Percentiles rank a stretch among this genome's conserved stretches.
Conservation (phyloP, 495 filamentous ascomycete genomes). For the Aspergillus asperescens region DNA sequence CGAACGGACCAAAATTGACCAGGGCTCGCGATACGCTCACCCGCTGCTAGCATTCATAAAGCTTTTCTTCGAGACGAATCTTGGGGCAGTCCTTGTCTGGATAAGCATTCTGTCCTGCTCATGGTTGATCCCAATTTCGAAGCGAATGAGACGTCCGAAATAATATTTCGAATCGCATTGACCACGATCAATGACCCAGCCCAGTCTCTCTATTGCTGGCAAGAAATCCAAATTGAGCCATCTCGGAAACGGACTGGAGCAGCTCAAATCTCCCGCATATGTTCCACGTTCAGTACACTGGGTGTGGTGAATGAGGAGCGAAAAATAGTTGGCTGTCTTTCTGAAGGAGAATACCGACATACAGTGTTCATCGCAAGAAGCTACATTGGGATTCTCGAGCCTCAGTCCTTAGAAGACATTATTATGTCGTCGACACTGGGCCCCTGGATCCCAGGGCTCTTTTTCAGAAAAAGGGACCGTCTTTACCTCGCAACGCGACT, state of each 20-base stretch:
- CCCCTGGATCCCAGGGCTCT: neutral
- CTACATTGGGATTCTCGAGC: neutral
- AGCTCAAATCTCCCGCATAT: neutral
- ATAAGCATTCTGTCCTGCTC: neutral
- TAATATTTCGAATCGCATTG: neutral
- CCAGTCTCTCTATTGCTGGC: neutral
- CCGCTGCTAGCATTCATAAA: slow-evolving; percentile 2
- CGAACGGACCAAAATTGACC: neutral
- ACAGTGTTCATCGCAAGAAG: neutral
- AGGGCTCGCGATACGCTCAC: neutral
- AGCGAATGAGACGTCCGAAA: neutral
- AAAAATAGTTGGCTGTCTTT: neutral
- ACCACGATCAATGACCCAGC: neutral
- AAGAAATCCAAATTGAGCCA: neutral
- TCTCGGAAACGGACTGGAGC: neutral
- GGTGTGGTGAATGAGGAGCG: neutral
- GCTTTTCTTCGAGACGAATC: neutral
- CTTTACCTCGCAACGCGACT: slow-evolving; percentile 28
- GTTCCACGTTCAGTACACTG: neutral
- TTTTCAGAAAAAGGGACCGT: slow-evolving; percentile 16
- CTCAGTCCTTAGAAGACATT: neutral
- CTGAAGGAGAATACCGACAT: neutral
- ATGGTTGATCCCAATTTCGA: neutral
- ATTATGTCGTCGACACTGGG: neutral
- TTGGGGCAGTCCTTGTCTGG: neutral